phyloP scores from a whole-genome alignment of 108 stramenopile genomes.

The Bacterosira constricta region DNA sequence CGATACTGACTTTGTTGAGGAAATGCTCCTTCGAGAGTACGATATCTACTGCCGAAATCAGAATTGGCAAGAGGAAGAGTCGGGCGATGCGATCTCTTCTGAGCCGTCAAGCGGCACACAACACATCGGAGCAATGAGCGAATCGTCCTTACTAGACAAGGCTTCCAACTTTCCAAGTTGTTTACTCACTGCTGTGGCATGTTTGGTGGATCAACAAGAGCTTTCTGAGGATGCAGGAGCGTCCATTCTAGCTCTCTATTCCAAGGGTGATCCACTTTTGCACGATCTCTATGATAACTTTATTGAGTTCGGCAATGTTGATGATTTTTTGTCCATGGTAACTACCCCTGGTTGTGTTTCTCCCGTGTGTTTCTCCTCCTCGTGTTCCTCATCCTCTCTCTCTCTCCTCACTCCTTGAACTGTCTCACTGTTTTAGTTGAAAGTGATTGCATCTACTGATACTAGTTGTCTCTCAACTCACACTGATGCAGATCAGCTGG shows the following conservation, averaged over 20 bases:
- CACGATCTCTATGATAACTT: conserved; percentile 33
- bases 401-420: background rate
- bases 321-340: conserved; percentile 17
- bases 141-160: background rate
- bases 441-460: conserved; percentile 7
- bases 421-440: background rate
- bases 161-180: conserved; percentile 6
- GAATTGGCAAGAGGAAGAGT: background rate
- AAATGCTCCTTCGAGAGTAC: conserved; percentile 35
- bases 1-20: conserved; percentile 21
- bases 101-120: no score
- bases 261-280: conserved; percentile 18
- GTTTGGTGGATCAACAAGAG: conserved; percentile 25
- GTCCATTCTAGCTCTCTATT: conserved; percentile 10
- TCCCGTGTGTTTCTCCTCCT: no score
- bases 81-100: background rate
- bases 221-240: conserved; percentile 23
- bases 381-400: background rate
- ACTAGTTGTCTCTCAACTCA: background rate
- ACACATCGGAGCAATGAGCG: no score
- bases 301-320: conserved; percentile 28
- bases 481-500: background rate
- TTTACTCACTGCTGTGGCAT: conserved; percentile 27
- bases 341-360: background rate
- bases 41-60: conserved; percentile 38